Base-by-base conservation (phyloP, 225 moss, liverwort and hornwort genomes). In the Marchantia polymorpha region DNA sequence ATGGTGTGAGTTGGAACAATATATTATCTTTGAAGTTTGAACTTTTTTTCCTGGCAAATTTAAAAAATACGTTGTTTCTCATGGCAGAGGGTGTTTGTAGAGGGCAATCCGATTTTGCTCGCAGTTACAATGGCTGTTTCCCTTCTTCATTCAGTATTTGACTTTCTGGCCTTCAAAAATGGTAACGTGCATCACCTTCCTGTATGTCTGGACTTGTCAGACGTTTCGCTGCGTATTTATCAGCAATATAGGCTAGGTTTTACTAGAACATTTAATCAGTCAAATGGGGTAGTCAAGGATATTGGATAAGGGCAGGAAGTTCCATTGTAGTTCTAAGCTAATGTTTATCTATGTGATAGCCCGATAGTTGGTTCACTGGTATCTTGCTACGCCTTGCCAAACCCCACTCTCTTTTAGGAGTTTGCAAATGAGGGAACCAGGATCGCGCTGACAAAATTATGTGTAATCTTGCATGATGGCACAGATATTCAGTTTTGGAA, bases 401-500 rank as follows among this genome's bases (percentile, higher is more conserved):
- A 56, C 19, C 3, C 39, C 39, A 39, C 39, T 39, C 39, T 39
- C 39, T 39, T 39, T 39, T 2, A 39, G 39, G 5, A 39, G 3
- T 39, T 39, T 39, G 39, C 39, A 39, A 39, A 12, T 58, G 69
- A 78, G 50, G 26, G 7, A 71, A 16, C 30, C 54, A 31, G 69
- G 69, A 75, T 51, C 54, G 10, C 50, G 15, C 67, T 56, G 56
- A 14, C 61, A 61, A 64, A 11, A 12, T 0, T 65, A 52, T 11
- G 8, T 53, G 15, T 22, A 23, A 16, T 72, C 65, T 79, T 79
- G 56, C 81, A 16, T 75, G 52, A 55, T 20, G 19, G 7, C 29
- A 67, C 90, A 93, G 93, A 96, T 73, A 94, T 96, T 78, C 96
- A 96, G 79, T 96, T 96, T 82, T 96, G 96, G 96, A 96, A 96